phyloP scores from a whole-genome alignment of 352 stramenopile species.

The Globisporangium irregulare region DNA sequence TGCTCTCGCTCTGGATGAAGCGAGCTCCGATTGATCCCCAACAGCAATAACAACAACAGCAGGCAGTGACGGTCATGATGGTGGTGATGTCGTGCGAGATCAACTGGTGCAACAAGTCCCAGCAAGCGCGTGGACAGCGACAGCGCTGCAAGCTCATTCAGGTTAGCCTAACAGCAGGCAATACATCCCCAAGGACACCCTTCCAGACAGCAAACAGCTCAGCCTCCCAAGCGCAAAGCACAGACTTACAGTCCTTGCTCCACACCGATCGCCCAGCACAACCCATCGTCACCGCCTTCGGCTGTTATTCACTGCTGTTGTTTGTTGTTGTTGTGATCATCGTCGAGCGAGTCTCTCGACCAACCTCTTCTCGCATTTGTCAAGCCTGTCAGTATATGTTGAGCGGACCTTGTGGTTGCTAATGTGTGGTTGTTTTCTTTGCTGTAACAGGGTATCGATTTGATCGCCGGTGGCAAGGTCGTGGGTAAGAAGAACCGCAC shows the following conservation, averaged over 20 bases:
- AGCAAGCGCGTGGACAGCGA: background rate
- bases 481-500: conserved; percentile 97
- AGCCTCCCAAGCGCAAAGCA: background rate
- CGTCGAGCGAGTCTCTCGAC: background rate
- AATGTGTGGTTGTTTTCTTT: conserved; percentile 2
- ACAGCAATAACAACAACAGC: background rate
- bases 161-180: background rate
- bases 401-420: conserved; percentile 3
- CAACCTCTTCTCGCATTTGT: background rate
- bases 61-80: background rate
- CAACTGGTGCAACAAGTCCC: background rate
- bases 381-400: background rate
- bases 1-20: background rate
- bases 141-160: background rate
- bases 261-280: background rate
- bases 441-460: conserved; percentile 96
- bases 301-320: background rate
- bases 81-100: background rate
- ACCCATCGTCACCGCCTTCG: background rate
- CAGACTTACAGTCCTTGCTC: background rate
- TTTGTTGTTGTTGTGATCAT: background rate
- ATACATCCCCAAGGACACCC: background rate
- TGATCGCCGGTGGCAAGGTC: conserved; percentile 98
- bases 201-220: background rate
- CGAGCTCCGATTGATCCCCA: background rate